A percentile compares a stretch with the other conserved stretches of the same genome.
phyloP scores from a whole-genome alignment of 1,139 yeast species.

The Meyerozyma elateridarum region DNA sequence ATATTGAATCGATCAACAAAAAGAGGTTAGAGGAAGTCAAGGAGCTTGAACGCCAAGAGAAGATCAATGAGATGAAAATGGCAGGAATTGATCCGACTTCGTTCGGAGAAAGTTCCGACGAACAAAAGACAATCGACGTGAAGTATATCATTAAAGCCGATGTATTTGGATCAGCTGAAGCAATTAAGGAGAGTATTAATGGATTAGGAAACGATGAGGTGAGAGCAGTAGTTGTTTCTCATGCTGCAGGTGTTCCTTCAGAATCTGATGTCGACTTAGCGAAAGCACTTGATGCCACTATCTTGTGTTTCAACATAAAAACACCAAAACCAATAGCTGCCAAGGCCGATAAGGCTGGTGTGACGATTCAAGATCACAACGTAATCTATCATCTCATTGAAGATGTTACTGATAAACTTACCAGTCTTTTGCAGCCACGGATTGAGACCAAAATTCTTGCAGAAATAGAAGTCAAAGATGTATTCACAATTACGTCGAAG shows the following conservation, averaged over 20 bases:
- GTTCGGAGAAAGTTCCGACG: constrained; percentile 28
- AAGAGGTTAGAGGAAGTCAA: constrained; percentile 43
- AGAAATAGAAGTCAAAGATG: constrained; percentile 64
- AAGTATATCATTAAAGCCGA: constrained; percentile 82
- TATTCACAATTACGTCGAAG: constrained; percentile 60
- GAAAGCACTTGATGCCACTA: constrained; percentile 63
- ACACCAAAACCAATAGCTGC: constrained; percentile 60
- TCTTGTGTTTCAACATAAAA: constrained; percentile 74
- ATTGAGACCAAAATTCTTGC: constrained; percentile 66
- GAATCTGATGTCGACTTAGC: constrained; percentile 85
- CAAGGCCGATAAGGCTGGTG: constrained; percentile 56
- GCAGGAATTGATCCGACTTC: constrained; percentile 52
- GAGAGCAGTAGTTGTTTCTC: constrained; percentile 56
- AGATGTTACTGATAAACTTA: constrained; percentile 66
- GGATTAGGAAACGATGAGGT: constrained; percentile 87
- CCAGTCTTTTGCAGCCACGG: constrained; percentile 59
- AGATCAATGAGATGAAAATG: constrained; percentile 49
- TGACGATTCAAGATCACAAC: constrained; percentile 63
- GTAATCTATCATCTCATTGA: constrained; percentile 87
- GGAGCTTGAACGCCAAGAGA: constrained; percentile 46
- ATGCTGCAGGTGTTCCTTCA: constrained; percentile 82
- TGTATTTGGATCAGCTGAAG: constrained; percentile 70
- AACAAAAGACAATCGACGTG: constrained; percentile 25
- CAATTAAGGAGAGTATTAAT: constrained; percentile 66
- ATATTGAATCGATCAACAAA: constrained; percentile 67